A percentile compares a stretch with the other conserved stretches of the same genome.
phyloP scores from a whole-genome alignment of 2,329 filamentous ascomycete species.

The Penicillium sclerotigenum region DNA sequence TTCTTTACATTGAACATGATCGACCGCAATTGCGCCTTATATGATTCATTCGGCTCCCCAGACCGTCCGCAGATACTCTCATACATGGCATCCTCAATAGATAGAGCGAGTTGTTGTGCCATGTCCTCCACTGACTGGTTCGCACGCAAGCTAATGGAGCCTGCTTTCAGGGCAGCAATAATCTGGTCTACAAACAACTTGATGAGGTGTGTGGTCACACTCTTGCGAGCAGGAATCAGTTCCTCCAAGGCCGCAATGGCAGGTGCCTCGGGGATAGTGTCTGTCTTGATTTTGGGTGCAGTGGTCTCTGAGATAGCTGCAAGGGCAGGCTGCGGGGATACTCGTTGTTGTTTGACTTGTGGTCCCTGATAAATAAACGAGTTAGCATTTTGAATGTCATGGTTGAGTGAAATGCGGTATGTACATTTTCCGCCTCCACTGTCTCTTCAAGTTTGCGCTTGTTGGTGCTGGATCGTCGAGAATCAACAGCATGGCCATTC shows the following conservation, averaged over 20 bases:
- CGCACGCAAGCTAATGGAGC: slow-evolving; percentile 60
- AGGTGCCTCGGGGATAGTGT: slow-evolving; percentile 32
- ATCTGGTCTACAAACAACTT: slow-evolving; percentile 68
- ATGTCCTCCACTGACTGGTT: slow-evolving; percentile 62
- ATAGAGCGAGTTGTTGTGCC: slow-evolving; percentile 68
- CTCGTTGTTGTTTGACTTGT: slow-evolving; percentile 42
- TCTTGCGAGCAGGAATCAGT: slow-evolving; percentile 62
- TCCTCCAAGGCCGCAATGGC: slow-evolving; percentile 42
- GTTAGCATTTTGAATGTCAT: slow-evolving; percentile 23
- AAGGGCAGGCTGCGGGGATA: slow-evolving; percentile 30
- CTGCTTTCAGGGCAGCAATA: slow-evolving; percentile 63
- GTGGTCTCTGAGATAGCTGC: slow-evolving; percentile 24
- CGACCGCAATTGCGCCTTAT: slow-evolving; percentile 66
- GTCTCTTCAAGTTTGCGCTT: slow-evolving; percentile 47
- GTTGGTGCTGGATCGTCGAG: slow-evolving; percentile 33
- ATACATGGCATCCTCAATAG: slow-evolving; percentile 71
- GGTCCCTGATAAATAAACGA: slow-evolving; percentile 32
- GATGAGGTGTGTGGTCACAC: slow-evolving; percentile 66
- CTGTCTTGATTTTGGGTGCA: slow-evolving; percentile 33
- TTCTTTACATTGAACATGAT: slow-evolving; percentile 85
- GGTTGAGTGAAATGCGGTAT: slow-evolving; percentile 5
- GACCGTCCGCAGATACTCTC: slow-evolving; percentile 50
- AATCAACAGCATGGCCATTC: slow-evolving; percentile 24
- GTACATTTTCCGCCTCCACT: slow-evolving; percentile 35
- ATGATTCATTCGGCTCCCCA: slow-evolving; percentile 54